Evolutionary conservation across 768 basidiomycete species (phyloP).

Genomic region (Boletus reticuloceps): DNA sequence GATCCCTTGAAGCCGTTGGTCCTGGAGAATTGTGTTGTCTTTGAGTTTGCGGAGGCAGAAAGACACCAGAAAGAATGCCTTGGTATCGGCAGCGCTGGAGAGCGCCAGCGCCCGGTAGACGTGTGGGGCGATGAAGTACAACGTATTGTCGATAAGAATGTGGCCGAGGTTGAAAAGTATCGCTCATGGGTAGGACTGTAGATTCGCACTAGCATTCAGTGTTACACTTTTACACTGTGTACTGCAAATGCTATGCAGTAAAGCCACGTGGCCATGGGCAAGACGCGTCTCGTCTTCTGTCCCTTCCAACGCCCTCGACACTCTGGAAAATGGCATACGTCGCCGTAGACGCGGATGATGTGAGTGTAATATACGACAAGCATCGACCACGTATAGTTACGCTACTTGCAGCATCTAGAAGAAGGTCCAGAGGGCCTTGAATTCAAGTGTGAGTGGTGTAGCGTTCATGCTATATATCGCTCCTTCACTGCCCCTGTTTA

Average conservation of each 20-base stretch:
- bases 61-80: slow-evolving; percentile 54
- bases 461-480: neutral
- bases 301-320: neutral
- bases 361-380: slow-evolving; percentile 29
- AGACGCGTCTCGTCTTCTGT: neutral
- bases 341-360: slow-evolving; percentile 69
- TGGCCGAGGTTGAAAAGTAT: slow-evolving; percentile 55
- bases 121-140: slow-evolving; percentile 72
- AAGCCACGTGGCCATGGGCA: slow-evolving; percentile 3
- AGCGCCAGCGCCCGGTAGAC: slow-evolving; percentile 40
- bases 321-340: slow-evolving; percentile 60
- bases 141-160: slow-evolving; percentile 54
- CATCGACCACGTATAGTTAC: neutral
- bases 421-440: slow-evolving; percentile 69
- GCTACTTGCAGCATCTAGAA: slow-evolving; percentile 46
- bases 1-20: slow-evolving; percentile 59
- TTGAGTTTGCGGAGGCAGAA: slow-evolving; percentile 74
- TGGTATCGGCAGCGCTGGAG: slow-evolving; percentile 6
- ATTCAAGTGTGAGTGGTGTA: slow-evolving; percentile 57
- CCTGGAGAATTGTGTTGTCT: slow-evolving; percentile 82
- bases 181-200: slow-evolving; percentile 48
- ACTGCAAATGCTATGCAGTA: neutral
- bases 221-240: too few relatives aligned
- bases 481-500: neutral
- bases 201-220: neutral